Conservation (phyloP, 495 filamentous ascomycete genomes). For the Neurospora sp. region DNA sequence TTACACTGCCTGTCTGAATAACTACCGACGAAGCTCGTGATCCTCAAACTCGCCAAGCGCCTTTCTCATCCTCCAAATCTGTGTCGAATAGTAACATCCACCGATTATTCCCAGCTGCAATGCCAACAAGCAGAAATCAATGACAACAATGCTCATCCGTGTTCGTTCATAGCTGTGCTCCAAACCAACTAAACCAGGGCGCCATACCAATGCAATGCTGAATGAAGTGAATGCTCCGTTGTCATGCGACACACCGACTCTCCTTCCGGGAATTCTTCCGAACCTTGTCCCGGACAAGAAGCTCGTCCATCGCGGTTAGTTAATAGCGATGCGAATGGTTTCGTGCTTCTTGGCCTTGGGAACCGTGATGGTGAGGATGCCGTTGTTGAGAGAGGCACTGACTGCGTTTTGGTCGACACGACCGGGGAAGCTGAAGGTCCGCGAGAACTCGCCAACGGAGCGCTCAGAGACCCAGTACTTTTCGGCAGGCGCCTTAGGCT, state of each 20-base stretch:
- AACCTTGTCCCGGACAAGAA: not conserved
- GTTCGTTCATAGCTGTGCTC: not conserved
- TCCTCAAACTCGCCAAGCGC: not conserved
- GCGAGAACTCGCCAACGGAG: slow-evolving; percentile 66
- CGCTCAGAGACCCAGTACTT: slow-evolving; percentile 80
- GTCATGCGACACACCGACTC: not conserved
- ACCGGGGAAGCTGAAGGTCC: slow-evolving; percentile 66
- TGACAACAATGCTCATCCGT: not conserved
- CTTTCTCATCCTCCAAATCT: not conserved
- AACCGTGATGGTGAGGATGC: slow-evolving; percentile 56
- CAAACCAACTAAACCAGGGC: not conserved
- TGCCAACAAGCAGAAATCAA: not conserved
- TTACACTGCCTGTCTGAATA: not conserved
- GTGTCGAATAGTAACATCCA: not conserved
- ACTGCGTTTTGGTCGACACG: slow-evolving; percentile 69
- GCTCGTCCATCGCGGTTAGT: not conserved
- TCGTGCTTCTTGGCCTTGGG: slow-evolving; percentile 57
- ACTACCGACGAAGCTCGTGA: not conserved
- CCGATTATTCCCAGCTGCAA: not conserved
- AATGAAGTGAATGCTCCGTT: not conserved
- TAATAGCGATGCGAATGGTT: slow-evolving; percentile 7
- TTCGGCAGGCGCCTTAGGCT: slow-evolving; percentile 26
- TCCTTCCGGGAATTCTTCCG: not conserved
- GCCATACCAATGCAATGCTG: not conserved
- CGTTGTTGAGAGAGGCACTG: slow-evolving; percentile 50